These are phyloP conservation scores for Ascosphaera aggregata DNA, from an alignment of 2,329 filamentous ascomycete species.

Conservation along the genomic window DNA sequence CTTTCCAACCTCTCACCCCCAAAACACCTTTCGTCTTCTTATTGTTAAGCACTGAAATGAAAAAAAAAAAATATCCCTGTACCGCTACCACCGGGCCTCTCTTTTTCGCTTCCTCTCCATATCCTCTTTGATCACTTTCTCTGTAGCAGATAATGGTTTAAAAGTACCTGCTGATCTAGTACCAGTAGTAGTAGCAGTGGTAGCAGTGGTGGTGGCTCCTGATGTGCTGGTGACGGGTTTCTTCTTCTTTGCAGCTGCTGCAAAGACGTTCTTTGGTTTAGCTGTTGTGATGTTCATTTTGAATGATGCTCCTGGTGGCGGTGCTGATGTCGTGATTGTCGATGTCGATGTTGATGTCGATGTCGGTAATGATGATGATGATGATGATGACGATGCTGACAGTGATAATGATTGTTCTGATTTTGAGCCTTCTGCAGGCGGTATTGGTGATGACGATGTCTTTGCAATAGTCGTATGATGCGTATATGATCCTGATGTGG, in stretches of 20 bases:
- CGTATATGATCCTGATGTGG: constrained; percentile 1
- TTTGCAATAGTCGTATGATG: not conserved
- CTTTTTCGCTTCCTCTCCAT: constrained; percentile 6
- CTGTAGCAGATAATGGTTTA: constrained; percentile 5
- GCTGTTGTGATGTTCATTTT: constrained; percentile 3
- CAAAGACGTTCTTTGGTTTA: constrained; percentile 7
- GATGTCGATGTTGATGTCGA: too few species aligned
- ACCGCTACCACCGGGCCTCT: not conserved
- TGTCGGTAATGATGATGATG: constrained; percentile 1
- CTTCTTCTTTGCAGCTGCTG: constrained; percentile 5
- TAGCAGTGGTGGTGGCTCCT: constrained; percentile 3
- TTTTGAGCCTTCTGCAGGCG: not conserved
- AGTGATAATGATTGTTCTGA: not conserved
- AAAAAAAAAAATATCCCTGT: too few species aligned
- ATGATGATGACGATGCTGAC: constrained; percentile 1
- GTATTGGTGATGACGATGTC: not conserved
- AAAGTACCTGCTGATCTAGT: too few species aligned
- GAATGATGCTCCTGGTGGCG: constrained; percentile 1
- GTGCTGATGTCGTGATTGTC: too few species aligned
- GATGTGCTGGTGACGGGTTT: constrained; percentile 3
- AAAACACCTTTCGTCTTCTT: too few species aligned
- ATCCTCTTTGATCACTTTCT: constrained; percentile 6
- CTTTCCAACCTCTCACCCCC: too few species aligned
- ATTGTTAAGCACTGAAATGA: too few species aligned
- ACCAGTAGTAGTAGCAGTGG: too few species aligned